These are phyloP conservation scores for Teratosphaeria zuluensis DNA, from an alignment of 2,329 filamentous ascomycete species.

Conservation along the genomic window DNA sequence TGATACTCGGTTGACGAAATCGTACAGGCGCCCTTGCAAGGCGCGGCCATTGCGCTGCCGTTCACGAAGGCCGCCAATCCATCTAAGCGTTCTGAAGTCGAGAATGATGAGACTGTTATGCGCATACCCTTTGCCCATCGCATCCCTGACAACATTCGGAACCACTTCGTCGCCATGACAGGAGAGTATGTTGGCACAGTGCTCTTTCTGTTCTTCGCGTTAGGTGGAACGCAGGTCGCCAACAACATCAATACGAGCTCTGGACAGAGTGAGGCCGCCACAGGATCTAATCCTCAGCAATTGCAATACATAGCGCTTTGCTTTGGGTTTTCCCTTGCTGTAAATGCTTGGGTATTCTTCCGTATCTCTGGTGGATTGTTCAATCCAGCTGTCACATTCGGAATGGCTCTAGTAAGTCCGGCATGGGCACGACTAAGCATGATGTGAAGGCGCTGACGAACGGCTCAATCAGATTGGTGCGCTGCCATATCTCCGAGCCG, in stretches of 20 bases:
- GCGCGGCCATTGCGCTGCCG: slow-evolving; percentile 19
- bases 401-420: slow-evolving; percentile 17
- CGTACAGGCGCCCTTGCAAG: not conserved
- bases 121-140: slow-evolving; percentile 19
- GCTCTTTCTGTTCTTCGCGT: slow-evolving; percentile 38
- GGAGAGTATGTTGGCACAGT: slow-evolving; percentile 37
- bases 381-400: slow-evolving; percentile 27
- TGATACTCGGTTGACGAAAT: not conserved
- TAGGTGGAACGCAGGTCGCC: slow-evolving; percentile 36
- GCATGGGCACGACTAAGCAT: not conserved
- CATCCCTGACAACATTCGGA: slow-evolving; percentile 19
- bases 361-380: slow-evolving; percentile 27
- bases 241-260: slow-evolving; percentile 27
- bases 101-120: slow-evolving; percentile 11
- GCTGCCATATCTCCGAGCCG: slow-evolving; percentile 25
- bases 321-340: slow-evolving; percentile 33
- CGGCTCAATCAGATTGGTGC: slow-evolving; percentile 18
- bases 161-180: slow-evolving; percentile 22
- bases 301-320: slow-evolving; percentile 30
- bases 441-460: not conserved
- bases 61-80: slow-evolving; percentile 24
- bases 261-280: slow-evolving; percentile 13
- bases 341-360: slow-evolving; percentile 33
- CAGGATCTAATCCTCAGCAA: slow-evolving; percentile 26
- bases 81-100: slow-evolving; percentile 11